These are phyloP conservation scores for Ambrosia hybrid DNA, from an alignment of 140 eudicot species.

Conservation along the genomic window DNA sequence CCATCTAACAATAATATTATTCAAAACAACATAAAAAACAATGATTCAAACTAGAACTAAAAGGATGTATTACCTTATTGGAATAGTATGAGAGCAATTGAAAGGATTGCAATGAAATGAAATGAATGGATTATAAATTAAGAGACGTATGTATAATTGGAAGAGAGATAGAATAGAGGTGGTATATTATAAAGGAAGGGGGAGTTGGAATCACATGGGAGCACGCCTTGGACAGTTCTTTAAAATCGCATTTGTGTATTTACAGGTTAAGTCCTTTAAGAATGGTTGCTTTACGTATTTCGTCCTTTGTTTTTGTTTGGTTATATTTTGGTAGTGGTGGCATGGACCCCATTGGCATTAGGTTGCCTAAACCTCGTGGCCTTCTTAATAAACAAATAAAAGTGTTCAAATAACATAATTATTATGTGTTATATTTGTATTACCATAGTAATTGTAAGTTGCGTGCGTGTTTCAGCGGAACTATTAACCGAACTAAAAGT, in stretches of 20 bases:
- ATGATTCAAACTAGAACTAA: neutral
- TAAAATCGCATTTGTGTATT: conserved; percentile 21
- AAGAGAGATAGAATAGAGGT: conserved; percentile 32
- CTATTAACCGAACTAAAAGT: too few species aligned
- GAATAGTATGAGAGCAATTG: neutral
- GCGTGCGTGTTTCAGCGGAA: too few species aligned
- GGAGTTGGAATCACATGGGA: conserved; percentile 50
- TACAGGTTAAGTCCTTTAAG: conserved; percentile 19
- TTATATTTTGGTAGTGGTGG: conserved; percentile 36
- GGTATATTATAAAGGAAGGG: conserved; percentile 47
- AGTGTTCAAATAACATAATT: too few species aligned
- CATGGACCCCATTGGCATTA: conserved; percentile 31
- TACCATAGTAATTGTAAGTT: too few species aligned
- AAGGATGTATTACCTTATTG: conserved; percentile 6
- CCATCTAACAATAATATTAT: neutral
- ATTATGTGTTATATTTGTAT: too few species aligned
- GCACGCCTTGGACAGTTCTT: conserved; percentile 50
- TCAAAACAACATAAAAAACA: neutral
- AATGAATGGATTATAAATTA: conserved; percentile 18
- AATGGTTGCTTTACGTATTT: conserved; percentile 27
- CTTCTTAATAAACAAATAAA: neutral
- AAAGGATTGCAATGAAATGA: neutral
- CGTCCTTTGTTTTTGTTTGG: conserved; percentile 31
- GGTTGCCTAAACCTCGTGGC: conserved; percentile 35
- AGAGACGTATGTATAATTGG: conserved; percentile 22